Conservation (phyloP, 768 basidiomycete genomes). For the Amanita rubescens region DNA sequence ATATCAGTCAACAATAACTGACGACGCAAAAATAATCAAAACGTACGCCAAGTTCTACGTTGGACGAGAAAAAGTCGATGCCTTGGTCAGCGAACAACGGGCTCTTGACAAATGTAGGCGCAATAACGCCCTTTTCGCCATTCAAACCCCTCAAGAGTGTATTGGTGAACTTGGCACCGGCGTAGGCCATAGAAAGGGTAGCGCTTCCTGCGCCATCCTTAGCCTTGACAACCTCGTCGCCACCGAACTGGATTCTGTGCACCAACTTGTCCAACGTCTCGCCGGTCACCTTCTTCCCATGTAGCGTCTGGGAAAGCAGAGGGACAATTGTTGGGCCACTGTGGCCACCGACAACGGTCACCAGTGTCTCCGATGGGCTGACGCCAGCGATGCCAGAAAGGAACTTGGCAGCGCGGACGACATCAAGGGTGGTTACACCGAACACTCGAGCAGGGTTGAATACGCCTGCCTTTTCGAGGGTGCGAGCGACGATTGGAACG, state of each 20-base stretch:
- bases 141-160: slow-evolving; percentile 78
- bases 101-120: slow-evolving; percentile 86
- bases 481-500: slow-evolving; percentile 92
- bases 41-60: slow-evolving; percentile 88
- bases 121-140: slow-evolving; percentile 82
- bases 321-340: slow-evolving; percentile 95
- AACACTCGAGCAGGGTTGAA: slow-evolving; percentile 87
- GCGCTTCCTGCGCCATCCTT: slow-evolving; percentile 95
- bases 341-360: slow-evolving; percentile 95
- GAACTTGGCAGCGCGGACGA: slow-evolving; percentile 94
- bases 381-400: slow-evolving; percentile 61
- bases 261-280: slow-evolving; percentile 75
- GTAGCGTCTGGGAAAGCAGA: slow-evolving; percentile 73
- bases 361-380: slow-evolving; percentile 50
- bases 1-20: slow-evolving; percentile 7
- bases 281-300: slow-evolving; percentile 67
- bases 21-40: not conserved
- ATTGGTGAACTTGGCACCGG: slow-evolving; percentile 86
- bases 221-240: slow-evolving; percentile 97
- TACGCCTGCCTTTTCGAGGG: slow-evolving; percentile 85
- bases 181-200: slow-evolving; percentile 92
- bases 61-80: slow-evolving; percentile 90
- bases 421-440: slow-evolving; percentile 97
- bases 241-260: slow-evolving; percentile 93
- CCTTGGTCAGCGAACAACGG: slow-evolving; percentile 79